Base-by-base conservation (phyloP, 495 filamentous ascomycete genomes). In the Acidiella bohemica region DNA sequence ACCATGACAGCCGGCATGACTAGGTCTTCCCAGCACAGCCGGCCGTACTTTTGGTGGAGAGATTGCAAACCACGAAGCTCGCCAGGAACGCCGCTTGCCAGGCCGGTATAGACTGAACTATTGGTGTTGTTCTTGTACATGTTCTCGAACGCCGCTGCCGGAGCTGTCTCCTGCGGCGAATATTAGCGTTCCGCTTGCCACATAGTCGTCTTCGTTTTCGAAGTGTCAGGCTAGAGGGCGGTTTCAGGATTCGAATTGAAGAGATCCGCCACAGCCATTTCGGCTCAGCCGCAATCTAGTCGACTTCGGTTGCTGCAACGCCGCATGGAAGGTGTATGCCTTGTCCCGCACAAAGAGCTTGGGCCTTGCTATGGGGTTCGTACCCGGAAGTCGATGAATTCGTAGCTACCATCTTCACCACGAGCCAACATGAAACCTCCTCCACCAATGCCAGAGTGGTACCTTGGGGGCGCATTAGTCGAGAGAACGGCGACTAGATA, bases 101-200 rank as follows among this genome's bases (percentile, higher is more conserved):
- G 57, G 1, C 81, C 80, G 5, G 78, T 76, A 16, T 58, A 62
- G 20, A 75, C 50, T 27, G 41, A 60, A 20, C 28, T 29, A 21
- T 59, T 56, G 11, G 54, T 44, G 22, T 58, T 62, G 38, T 79
- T 67, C 16, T 75, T 71, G 14, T 70, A 62, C 86, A 94, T 94
- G 44, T 90, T 72, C 54, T 80, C 59, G 44, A 65, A 76, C 0
- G 84, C 79, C 0, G 80, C 76, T 0, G 76, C 80, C 2, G 86
- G 84, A 1, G 86, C 86, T 0, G 77, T 78, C 58, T 94, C 86
- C n/a, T n/a, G n/a, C n/a, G n/a, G n/a, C n/a, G n/a, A n/a, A n/a
- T n/a, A n/a, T n/a, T n/a, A n/a, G n/a, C n/a, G n/a, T n/a, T n/a
- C n/a, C n/a, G n/a, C n/a, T n/a, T n/a, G n/a, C n/a, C n/a, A n/a